Evolutionary conservation across 176 grass and related monocot species (phyloP).

Genomic region (Juncus inflexus): DNA sequence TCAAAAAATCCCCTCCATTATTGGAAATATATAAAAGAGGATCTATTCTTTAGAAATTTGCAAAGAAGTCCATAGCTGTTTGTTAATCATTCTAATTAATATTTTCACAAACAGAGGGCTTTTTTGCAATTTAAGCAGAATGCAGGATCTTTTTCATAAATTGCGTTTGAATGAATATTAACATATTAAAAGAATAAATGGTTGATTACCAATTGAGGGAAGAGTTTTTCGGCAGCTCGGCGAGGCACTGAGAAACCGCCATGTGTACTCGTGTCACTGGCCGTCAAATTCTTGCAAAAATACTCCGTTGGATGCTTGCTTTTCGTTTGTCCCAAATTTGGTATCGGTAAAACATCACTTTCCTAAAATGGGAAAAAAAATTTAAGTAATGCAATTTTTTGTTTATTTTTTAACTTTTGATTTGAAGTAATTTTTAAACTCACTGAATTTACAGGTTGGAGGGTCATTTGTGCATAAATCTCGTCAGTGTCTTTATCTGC

Average conservation of each 20-base stretch:
- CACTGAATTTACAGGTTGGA: slow-evolving; percentile 86
- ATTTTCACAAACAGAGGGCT: no score
- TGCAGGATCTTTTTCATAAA: no score
- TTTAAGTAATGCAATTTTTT: not conserved
- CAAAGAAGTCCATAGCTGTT: no score
- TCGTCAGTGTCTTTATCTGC: slow-evolving; percentile 97
- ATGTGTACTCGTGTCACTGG: slow-evolving; percentile 93
- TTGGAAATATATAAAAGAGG: not conserved
- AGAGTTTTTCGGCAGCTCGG: slow-evolving; percentile 86
- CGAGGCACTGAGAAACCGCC: slow-evolving; percentile 97
- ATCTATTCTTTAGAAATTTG: no score
- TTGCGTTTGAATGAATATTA: not conserved
- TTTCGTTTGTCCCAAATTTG: slow-evolving; percentile 64
- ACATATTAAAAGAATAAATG: not conserved
- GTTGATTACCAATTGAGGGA: slow-evolving; percentile 75
- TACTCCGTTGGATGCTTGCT: slow-evolving; percentile 88
- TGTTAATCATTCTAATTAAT: no score
- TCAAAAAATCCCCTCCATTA: no score
- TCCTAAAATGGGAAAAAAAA: slow-evolving; percentile 50
- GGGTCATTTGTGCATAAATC: slow-evolving; percentile 93
- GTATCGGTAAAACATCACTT: slow-evolving; percentile 84
- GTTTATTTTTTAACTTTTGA: not conserved
- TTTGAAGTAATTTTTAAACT: slow-evolving; percentile 20
- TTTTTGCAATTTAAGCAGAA: no score
- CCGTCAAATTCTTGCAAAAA: slow-evolving; percentile 93